Evolutionary conservation across 768 basidiomycete species (phyloP), one percentile per base, ranked within the genome.

Genomic region (Mycena latifolia): DNA sequence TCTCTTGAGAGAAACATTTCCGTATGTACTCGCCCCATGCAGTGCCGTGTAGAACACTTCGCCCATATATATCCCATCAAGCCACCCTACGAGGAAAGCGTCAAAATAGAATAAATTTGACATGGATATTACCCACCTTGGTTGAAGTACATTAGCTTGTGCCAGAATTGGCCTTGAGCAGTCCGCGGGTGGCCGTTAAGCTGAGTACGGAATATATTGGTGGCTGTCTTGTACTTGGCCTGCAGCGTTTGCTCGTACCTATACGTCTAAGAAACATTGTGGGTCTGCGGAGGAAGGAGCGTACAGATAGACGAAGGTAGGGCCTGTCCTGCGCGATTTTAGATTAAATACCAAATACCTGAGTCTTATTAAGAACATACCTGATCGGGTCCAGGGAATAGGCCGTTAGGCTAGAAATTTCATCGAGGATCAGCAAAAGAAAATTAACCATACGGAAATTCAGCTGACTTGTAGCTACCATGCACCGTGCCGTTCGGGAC

Each of bases 161-260:
- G 83, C 83, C 83, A 84, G 67, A 83, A 84, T 63, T 82, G 81
- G 10, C 84, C 83, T 70, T 83, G 74, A 0, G 75, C 76, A 18
- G 82, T 84, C 20, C 84, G 81, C 25, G 83, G 81, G 62, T 84
- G 83, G 14, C 67, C 73, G 65, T 82, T 71, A 11, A 84, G 74
- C 69, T 84, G 84, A 15, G 55, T 54, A 11, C 79, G 76, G 72
- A 77, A 83, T 18, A 58, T 79, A 57, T 80, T 78, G 31, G 81
- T 80, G 0, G 82, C 84, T 18, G 59, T 77, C 62, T 81, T 83
- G 71, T 79, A 84, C 64, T 83, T 84, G 20, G 69, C 53, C 20
- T 76, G 60, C 7, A 74, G 73, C 1, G 81, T 83, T 56, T 74
- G 59, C 24, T 79, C 68, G 65, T 76, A 80, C 39, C n/a, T n/a